Conservation (phyloP, 1,284 basidiomycete species). For the Sporisorium iseilematis-ciliati region DNA sequence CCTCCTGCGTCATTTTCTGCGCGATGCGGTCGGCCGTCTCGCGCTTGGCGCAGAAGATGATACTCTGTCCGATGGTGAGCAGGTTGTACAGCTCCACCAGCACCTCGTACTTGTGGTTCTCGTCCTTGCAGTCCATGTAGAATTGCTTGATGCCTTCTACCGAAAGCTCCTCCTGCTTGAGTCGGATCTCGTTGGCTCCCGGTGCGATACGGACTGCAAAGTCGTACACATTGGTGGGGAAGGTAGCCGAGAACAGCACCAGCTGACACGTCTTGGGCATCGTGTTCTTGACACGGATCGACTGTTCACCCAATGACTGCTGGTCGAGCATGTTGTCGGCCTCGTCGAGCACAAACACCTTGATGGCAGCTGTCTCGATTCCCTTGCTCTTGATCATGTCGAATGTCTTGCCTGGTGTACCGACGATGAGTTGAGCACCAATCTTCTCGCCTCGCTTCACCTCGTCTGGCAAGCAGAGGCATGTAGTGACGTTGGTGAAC, state of each 20-base stretch:
- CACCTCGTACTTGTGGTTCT: conserved; percentile 95
- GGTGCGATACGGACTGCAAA: conserved; percentile 95
- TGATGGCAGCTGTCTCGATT: conserved; percentile 80
- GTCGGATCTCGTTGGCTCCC: conserved; percentile 93
- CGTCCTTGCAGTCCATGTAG: conserved; percentile 86
- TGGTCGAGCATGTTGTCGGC: conserved; percentile 99
- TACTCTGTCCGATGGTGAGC: conserved; percentile 94
- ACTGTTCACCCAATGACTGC: conserved; percentile 96
- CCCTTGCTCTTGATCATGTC: conserved; percentile 76
- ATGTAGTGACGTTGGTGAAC: conserved; percentile 90
- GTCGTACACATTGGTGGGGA: conserved; percentile 89
- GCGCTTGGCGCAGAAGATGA: conserved; percentile 87
- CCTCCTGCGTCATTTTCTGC: conserved; percentile 87
- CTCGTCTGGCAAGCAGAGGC: conserved; percentile 90
- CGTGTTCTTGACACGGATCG: conserved; percentile 87
- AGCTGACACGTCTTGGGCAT: conserved; percentile 82
- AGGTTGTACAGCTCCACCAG: conserved; percentile 90
- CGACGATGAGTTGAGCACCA: conserved; percentile 91
- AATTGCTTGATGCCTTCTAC: conserved; percentile 97
- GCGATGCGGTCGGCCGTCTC: conserved; percentile 94
- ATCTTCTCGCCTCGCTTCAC: conserved; percentile 78
- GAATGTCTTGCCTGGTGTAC: conserved; percentile 94
- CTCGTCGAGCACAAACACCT: conserved; percentile 96
- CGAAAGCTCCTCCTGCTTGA: conserved; percentile 92
- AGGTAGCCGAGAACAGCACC: conserved; percentile 97